Evolutionary conservation across 169 alveolate species (phyloP).

Genomic region (Toxoplasma gondii): DNA sequence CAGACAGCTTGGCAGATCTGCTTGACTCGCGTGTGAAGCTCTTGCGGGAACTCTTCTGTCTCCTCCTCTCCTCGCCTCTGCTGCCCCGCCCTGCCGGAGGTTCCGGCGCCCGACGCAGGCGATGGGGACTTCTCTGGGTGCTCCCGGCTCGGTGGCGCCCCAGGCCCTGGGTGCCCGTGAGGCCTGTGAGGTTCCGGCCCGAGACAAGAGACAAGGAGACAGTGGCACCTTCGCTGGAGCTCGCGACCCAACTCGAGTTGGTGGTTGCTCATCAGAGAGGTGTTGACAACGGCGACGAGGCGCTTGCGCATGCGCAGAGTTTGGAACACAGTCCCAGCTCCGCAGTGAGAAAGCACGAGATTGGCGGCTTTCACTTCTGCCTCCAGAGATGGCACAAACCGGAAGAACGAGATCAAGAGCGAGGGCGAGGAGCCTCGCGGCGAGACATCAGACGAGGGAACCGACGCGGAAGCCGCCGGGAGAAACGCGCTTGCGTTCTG

Average conservation of each 20-base stretch:
- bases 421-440: background rate
- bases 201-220: constrained; percentile 17
- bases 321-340: constrained; percentile 57
- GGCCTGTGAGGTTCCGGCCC: too few relatives aligned
- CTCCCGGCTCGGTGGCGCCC: too few relatives aligned
- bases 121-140: too few relatives aligned
- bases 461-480: background rate
- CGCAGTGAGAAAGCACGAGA: constrained; percentile 54
- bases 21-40: background rate
- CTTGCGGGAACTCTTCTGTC: background rate
- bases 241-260: constrained; percentile 48
- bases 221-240: constrained; percentile 33
- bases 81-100: background rate
- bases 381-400: background rate
- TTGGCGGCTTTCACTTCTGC: background rate
- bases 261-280: constrained; percentile 34
- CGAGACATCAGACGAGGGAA: background rate
- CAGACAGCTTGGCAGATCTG: background rate
- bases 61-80: background rate
- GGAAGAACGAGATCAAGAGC: constrained; percentile 15
- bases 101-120: too few relatives aligned
- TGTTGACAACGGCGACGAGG: constrained; percentile 48
- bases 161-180: too few relatives aligned
- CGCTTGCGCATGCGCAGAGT: constrained; percentile 23
- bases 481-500: background rate